Evolutionary conservation across 495 filamentous ascomycete species (phyloP), one percentile per base, ranked within the genome.

Genomic region (Oidiodendron maius): DNA sequence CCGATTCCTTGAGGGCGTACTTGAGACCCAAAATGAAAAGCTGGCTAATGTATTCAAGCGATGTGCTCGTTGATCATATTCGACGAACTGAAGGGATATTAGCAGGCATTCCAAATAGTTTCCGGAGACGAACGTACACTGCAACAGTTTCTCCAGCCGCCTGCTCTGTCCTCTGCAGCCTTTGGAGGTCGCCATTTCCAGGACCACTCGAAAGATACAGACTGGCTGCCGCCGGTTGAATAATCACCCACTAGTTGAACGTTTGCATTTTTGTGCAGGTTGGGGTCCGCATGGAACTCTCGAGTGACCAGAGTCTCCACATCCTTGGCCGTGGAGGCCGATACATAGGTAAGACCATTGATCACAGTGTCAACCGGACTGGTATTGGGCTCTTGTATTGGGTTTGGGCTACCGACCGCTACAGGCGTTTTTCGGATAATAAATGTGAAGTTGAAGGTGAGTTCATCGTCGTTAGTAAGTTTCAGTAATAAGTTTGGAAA

Each of bases 101-200:
- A 50, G 44, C 26, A 43, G 39, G 18, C 1, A 44, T 24, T 26
- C 44, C 28, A 22, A 44, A 25, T 30, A 35, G 34, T 46, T 17
- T 35, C 42, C 39, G 25, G 66, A 74, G 15, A 21, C 16, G 8
- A 6, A 50, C 51, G 39, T 66, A 86, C 84, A 58, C 89, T 95
- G 74, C 93, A 97, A 59, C 81, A 84, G 57, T 91, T 97, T 58
- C 87, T 86, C 93, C 93, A 97, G 20, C 93, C 93, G 32, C 87
- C 89, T 35, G 84, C 89, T 55, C 81, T 82, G 59, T 96, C 93
- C 58, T 96, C 93, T 24, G 64, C 66, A 18, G 69, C 38, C 70
- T 89, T 95, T 13, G 93, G 93, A 12, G 93, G 89, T 55, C 86
- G 87, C 93, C 93, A 98, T 71, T 78, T 88, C 93, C 93, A 98